Percentiles rank a stretch among this genome's conserved stretches.
Conservation (phyloP, 1,139 yeast genomes). For the Kodamaea sp. region DNA sequence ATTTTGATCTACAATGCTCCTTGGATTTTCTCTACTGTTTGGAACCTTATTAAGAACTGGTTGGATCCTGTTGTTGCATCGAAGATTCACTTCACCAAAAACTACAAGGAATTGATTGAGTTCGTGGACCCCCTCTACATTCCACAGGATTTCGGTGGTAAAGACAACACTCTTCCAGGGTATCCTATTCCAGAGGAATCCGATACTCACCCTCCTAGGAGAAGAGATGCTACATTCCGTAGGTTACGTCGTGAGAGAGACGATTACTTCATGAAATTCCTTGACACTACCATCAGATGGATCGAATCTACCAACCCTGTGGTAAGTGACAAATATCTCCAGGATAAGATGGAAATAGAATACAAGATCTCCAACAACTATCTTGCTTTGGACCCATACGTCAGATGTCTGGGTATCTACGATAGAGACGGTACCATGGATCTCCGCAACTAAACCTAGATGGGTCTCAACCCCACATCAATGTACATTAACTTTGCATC, state of each 20-base stretch:
- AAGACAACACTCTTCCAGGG: conserved; percentile 27
- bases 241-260: conserved; percentile 35
- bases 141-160: conserved; percentile 46
- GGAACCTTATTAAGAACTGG: conserved; percentile 50
- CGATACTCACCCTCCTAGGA: conserved; percentile 30
- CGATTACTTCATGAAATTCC: conserved; percentile 27
- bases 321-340: conserved; percentile 40
- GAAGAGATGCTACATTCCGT: conserved; percentile 31
- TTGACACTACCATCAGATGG: conserved; percentile 45
- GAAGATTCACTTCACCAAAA: conserved; percentile 46
- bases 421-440: conserved; percentile 32
- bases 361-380: conserved; percentile 34
- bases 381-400: conserved; percentile 40
- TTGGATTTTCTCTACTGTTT: conserved; percentile 50
- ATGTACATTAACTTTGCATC: no score
- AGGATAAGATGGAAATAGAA: conserved; percentile 37
- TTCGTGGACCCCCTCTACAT: conserved; percentile 36
- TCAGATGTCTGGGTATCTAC: conserved; percentile 39
- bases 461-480: not conserved
- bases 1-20: conserved; percentile 49
- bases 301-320: conserved; percentile 43
- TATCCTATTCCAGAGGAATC: conserved; percentile 33
- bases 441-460: conserved; percentile 2
- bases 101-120: conserved; percentile 32
- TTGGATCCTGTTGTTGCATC: conserved; percentile 49